Base-by-base conservation (phyloP, 2,329 filamentous ascomycete genomes). In the Talaromyces marneffei region DNA sequence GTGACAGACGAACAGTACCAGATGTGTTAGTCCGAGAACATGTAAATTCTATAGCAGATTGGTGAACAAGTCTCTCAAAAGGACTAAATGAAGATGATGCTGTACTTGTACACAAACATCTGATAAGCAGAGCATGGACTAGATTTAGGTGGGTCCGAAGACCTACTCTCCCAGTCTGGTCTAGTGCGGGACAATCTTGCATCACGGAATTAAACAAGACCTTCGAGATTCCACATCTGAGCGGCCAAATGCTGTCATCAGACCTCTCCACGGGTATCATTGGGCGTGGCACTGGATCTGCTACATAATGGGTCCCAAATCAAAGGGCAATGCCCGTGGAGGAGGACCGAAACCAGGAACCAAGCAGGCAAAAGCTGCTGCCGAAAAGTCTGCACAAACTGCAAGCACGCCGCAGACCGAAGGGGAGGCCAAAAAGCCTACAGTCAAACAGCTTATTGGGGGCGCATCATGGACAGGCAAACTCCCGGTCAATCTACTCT, bases 401-500 rank as follows among this genome's bases (percentile, higher is more conserved):
- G 68, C 70, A 66, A 75, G 70, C 64, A 71, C 65, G 62, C 65
- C 64, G 60, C 69, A 66, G 65, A 74, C 77, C 54, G 76, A 72
- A 6, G 65, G 73, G 16, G 75, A 77, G 40, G 74, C 77, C n/a
- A 86, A 85, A 72, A 85, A 83, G 67, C 84, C 85, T 42, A 81
- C 85, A 54, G 83, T 83, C 23, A 79, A 84, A 75, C 91, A 95
- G 68, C 80, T 99, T 66, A 96, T 99, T 70, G 94, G 92, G 44
- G 94, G 94, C 54, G 86, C 91, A 62, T 97, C 92, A 67, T 99
- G 94, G 94, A 99, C 94, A 0, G 94, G 94, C 42, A 99, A 99
- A 74, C 80, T 99, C 33, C 94, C 94, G 1, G 90, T 97, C 65
- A 97, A 96, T 72, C 83, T 97, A 69, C 84, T 97, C 65, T 91